Percentiles rank a stretch among this genome's conserved stretches.
Conservation (phyloP, 179 eudicot genomes). For the Beta macrorhiza region DNA sequence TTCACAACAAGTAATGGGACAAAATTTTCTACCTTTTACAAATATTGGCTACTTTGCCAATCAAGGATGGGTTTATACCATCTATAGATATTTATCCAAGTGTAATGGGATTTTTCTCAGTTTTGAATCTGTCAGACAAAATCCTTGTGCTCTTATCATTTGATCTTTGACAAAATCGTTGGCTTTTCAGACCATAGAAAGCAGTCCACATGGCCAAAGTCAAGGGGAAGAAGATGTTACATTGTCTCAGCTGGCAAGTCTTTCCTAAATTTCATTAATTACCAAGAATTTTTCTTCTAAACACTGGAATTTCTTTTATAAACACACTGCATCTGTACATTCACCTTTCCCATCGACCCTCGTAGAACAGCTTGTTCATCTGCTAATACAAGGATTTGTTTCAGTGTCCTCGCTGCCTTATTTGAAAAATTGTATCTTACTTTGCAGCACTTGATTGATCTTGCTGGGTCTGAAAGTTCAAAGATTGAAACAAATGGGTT, state of each 20-base stretch:
- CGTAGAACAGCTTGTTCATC: neutral
- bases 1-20: neutral
- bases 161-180: conserved; percentile 12
- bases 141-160: conserved; percentile 23
- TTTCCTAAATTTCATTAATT: neutral
- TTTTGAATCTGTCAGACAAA: neutral
- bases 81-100: neutral
- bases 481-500: conserved; percentile 76
- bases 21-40: neutral
- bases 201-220: conserved; percentile 50
- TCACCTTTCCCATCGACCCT: neutral
- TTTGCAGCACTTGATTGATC: conserved; percentile 69
- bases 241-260: conserved; percentile 57
- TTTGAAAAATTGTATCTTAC: neutral
- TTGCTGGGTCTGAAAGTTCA: conserved; percentile 93
- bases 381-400: neutral
- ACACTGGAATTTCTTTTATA: neutral
- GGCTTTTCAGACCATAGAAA: conserved; percentile 56
- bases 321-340: neutral
- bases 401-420: neutral
- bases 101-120: neutral
- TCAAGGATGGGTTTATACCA: neutral
- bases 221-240: conserved; percentile 56
- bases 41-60: neutral
- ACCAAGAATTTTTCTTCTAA: neutral